Percentiles rank a stretch among this genome's conserved stretches.
Conservation (phyloP, 1,139 yeast species). For the Yamadazyma aaseri region DNA sequence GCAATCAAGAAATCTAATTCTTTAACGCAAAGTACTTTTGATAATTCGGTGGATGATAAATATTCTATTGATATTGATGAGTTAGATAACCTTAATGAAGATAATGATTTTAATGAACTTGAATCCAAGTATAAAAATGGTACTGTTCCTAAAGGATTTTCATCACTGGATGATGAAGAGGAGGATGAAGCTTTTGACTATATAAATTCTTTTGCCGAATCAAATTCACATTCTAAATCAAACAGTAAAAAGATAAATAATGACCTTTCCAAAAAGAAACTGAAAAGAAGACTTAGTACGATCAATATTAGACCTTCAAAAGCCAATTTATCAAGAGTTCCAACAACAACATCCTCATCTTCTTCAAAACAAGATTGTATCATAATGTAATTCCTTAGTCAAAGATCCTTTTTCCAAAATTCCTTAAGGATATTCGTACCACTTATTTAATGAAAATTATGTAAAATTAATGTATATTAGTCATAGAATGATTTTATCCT, state of each 20-base stretch:
- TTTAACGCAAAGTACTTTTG: neutral
- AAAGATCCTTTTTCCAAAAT: too few relatives aligned
- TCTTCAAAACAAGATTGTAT: conserved; percentile 13
- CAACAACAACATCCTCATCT: conserved; percentile 3
- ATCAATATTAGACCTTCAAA: conserved; percentile 7
- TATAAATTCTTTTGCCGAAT: conserved; percentile 13
- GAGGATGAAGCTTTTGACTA: conserved; percentile 15
- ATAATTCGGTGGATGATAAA: neutral
- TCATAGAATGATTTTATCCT: too few relatives aligned
- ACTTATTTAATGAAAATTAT: too few relatives aligned
- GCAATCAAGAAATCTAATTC: neutral
- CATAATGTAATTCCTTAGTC: conserved; percentile 12
- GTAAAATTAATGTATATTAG: neutral
- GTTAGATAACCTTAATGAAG: conserved; percentile 9
- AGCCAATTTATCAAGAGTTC: conserved; percentile 4
- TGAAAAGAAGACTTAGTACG: conserved; percentile 8
- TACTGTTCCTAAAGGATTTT: neutral
- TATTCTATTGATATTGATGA: conserved; percentile 11
- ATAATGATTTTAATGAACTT: conserved; percentile 17
- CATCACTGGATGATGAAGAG: conserved; percentile 6
- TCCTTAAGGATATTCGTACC: too few relatives aligned
- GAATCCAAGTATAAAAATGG: neutral
- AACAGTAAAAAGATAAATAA: neutral
- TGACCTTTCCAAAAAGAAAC: conserved; percentile 4
- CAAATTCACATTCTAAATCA: conserved; percentile 2